Base-by-base conservation (phyloP, 345 rosid genomes). In the Adansonia digitata region DNA sequence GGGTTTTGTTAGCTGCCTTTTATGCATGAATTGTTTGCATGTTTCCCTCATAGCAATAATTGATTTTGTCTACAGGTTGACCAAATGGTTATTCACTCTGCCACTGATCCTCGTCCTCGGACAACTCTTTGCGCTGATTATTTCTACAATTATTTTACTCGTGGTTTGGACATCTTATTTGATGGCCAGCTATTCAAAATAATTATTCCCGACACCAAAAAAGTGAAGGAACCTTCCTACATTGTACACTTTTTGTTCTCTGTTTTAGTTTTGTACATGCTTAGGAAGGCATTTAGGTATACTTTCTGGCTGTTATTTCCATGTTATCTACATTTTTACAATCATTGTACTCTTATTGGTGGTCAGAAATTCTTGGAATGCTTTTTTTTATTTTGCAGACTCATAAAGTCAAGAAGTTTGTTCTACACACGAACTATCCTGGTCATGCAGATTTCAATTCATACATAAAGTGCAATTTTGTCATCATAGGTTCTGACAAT, bases 361-460 rank as follows among this genome's bases (percentile, higher is more conserved):
- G 17, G 49, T 64, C 10, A 13, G 74, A 72, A 68, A 63, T 69
- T 70, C 31, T 67, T 67, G 35, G 40, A 74, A 73, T 40, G 35
- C 72, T 51, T 45, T 78, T n/a, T 74, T 26, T 78, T 20, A 26
- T 66, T 78, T 76, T 85, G 83, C 92, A 95, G 99, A 89, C 86
- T 74, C 98, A 95, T 83, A 91, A 85, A 81, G 86, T 89, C 74
- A 93, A 93, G 82, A 95, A 95, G 90, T 95, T 95, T 81, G 91
- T 95, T 76, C 82, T 95, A 77, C 98, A 95, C 78, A 90, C 98
- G 27, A 93, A 95, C 84, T 93, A 95, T 84, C 98, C 97, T 67
- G 99, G 99, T 60, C 99, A 95, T 86, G 88, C 97, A 31, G 99
- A 95, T 86, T 95, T 95, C 81, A 95, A 93, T 86, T 90, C 94